Percentiles rank a stretch among this genome's conserved stretches.
phyloP scores from a whole-genome alignment of 495 filamentous ascomycete species.

The Xylaria flabelliformis region DNA sequence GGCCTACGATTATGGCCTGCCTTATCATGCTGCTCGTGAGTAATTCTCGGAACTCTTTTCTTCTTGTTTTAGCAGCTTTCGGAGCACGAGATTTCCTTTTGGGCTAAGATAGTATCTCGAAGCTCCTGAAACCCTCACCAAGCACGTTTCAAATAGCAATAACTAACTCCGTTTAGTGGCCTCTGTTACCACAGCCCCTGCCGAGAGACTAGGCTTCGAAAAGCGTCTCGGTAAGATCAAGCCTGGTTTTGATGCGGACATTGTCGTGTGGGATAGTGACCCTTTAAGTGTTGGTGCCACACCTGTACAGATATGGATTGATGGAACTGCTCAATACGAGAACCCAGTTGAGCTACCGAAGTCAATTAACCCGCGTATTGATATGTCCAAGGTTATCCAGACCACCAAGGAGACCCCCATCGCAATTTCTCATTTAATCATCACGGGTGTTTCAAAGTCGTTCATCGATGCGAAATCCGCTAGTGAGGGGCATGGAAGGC shows the following conservation, averaged over 20 bases:
- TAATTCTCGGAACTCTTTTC: no score
- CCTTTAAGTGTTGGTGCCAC: slow-evolving; percentile 66
- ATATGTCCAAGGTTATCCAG: slow-evolving; percentile 38
- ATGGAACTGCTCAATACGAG: slow-evolving; percentile 62
- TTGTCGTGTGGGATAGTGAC: slow-evolving; percentile 72
- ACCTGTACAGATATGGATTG: slow-evolving; percentile 69
- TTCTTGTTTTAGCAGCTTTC: no score
- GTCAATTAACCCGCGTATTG: slow-evolving; percentile 37
- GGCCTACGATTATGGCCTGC: slow-evolving; percentile 64
- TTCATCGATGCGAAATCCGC: slow-evolving; percentile 36
- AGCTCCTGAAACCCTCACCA: no score
- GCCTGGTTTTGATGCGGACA: slow-evolving; percentile 68
- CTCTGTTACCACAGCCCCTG: slow-evolving; percentile 65
- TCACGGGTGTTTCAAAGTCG: slow-evolving; percentile 55
- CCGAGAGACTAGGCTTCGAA: slow-evolving; percentile 63
- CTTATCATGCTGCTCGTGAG: slow-evolving; percentile 59
- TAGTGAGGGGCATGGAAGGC: background rate
- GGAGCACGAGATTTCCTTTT: no score
- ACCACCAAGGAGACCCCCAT: slow-evolving; percentile 45
- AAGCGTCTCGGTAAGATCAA: slow-evolving; percentile 67
- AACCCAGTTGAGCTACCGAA: slow-evolving; percentile 50
- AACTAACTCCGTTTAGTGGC: slow-evolving; percentile 42
- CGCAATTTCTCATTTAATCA: slow-evolving; percentile 46
- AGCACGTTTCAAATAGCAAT: no score
- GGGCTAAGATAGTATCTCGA: no score